These are phyloP conservation scores for Hypholoma sublateritium DNA, from an alignment of 768 basidiomycete genomes.

Conservation along the genomic window DNA sequence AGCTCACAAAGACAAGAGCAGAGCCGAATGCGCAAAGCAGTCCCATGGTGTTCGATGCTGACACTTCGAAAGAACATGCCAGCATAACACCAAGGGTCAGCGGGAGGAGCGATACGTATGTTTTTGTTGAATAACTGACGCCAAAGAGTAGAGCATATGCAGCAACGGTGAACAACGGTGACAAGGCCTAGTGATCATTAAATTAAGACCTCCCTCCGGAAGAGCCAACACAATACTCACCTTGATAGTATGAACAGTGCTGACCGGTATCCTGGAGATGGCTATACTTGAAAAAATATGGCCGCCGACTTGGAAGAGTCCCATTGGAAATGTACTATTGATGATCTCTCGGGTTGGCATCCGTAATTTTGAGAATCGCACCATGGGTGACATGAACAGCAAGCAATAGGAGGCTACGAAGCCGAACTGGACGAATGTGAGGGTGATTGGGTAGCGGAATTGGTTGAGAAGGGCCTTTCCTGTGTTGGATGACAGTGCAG, in stretches of 20 bases:
- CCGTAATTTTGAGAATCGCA: slow-evolving; percentile 69
- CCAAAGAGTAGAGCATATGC: slow-evolving; percentile 93
- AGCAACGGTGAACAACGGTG: slow-evolving; percentile 94
- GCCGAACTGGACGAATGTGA: slow-evolving; percentile 97
- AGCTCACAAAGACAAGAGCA: slow-evolving; percentile 94
- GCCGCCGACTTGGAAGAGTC: slow-evolving; percentile 94
- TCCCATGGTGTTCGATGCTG: slow-evolving; percentile 81
- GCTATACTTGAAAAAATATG: slow-evolving; percentile 99
- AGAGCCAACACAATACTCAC: slow-evolving; percentile 42
- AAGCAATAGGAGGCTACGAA: slow-evolving; percentile 89
- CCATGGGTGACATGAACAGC: slow-evolving; percentile 74
- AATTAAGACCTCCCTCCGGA: neutral
- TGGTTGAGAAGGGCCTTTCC: slow-evolving; percentile 93
- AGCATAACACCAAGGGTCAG: slow-evolving; percentile 97
- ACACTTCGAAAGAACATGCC: slow-evolving; percentile 91
- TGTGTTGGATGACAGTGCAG: slow-evolving; percentile 93
- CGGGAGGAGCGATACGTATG: slow-evolving; percentile 92
- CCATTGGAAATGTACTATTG: slow-evolving; percentile 87
- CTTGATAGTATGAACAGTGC: slow-evolving; percentile 99
- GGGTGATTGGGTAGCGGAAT: slow-evolving; percentile 93
- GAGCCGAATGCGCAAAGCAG: slow-evolving; percentile 97
- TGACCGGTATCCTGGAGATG: slow-evolving; percentile 93
- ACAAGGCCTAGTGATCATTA: slow-evolving; percentile 67
- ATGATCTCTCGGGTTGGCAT: slow-evolving; percentile 73
- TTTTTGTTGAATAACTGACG: slow-evolving; percentile 89